Evolutionary conservation across 2,329 filamentous ascomycete species (phyloP).

Genomic region (Zymoseptoria passerinii): DNA sequence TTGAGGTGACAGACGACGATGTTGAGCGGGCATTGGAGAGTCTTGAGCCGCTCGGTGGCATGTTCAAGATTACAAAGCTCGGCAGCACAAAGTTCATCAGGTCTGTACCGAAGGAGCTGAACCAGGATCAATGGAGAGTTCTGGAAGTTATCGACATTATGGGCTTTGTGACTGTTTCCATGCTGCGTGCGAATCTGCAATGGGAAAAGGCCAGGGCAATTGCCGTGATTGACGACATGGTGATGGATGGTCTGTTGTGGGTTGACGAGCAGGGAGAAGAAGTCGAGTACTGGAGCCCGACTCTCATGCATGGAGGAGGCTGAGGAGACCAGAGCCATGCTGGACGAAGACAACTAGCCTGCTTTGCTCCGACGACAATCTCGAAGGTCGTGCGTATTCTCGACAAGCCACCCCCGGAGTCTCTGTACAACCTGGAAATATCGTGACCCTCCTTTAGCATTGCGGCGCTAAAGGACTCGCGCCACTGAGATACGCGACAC

Average conservation of each 20-base stretch:
- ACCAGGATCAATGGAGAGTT: conserved; percentile 85
- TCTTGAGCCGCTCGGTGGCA: conserved; percentile 76
- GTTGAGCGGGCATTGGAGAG: conserved; percentile 82
- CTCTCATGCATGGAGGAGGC: conserved; percentile 49
- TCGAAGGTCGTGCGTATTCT: neutral
- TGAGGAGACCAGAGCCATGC: neutral
- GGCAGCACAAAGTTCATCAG: conserved; percentile 81
- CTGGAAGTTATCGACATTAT: conserved; percentile 85
- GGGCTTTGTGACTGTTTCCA: conserved; percentile 81
- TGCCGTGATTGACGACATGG: conserved; percentile 82
- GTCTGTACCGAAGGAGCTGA: conserved; percentile 89
- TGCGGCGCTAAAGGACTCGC: neutral
- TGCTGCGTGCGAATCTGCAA: conserved; percentile 75
- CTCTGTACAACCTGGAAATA: neutral
- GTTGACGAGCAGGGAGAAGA: conserved; percentile 78
- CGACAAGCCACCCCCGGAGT: too few relatives aligned
- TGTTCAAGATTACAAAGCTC: conserved; percentile 76
- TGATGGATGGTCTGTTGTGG: conserved; percentile 88
- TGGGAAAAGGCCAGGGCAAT: conserved; percentile 81
- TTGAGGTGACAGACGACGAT: conserved; percentile 83
- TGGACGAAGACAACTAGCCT: neutral
- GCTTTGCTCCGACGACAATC: neutral
- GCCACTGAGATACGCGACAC: too few relatives aligned
- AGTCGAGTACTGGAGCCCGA: conserved; percentile 89
- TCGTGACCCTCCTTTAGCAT: neutral